These are phyloP conservation scores for Ensete ventricosum DNA, from an alignment of 176 grass and related monocot species.

Conservation along the genomic window DNA sequence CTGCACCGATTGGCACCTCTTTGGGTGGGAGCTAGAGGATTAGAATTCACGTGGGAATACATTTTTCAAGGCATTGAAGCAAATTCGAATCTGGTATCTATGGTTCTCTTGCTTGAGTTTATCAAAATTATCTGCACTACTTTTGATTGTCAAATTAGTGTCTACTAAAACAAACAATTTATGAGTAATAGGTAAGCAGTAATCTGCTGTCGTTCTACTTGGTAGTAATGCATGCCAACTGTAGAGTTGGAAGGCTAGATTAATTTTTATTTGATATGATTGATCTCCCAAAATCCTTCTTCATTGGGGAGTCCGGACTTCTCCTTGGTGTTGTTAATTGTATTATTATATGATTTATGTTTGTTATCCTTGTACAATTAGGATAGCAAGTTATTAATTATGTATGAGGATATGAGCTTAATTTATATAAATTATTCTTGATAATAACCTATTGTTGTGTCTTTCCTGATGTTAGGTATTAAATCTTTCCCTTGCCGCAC, in stretches of 20 bases:
- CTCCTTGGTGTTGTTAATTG: too few relatives aligned
- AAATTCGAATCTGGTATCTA: conserved; percentile 86
- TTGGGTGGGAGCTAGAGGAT: conserved; percentile 94
- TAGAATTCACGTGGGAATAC: conserved; percentile 96
- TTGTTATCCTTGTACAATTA: background rate
- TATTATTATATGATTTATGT: background rate
- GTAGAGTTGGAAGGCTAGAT: background rate
- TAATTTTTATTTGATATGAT: background rate
- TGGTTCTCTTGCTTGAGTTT: background rate
- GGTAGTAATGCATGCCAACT: too few relatives aligned
- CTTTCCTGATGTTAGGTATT: conserved; percentile 54
- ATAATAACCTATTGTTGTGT: background rate
- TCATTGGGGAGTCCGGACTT: too few relatives aligned
- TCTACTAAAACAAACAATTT: too few relatives aligned
- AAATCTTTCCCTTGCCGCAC: conserved; percentile 79
- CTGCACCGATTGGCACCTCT: conserved; percentile 82
- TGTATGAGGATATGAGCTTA: background rate
- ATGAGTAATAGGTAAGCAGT: too few relatives aligned
- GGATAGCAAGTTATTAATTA: background rate
- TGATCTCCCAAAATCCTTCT: too few relatives aligned
- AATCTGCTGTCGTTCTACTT: too few relatives aligned
- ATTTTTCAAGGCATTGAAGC: conserved; percentile 98
- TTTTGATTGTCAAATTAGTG: too few relatives aligned
- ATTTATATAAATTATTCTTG: background rate
- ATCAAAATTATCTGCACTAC: background rate